A percentile compares a stretch with the other conserved stretches of the same genome.
Evolutionary conservation across 306 rosid species (phyloP).

Genomic region (Lathyrus tuberosus): DNA sequence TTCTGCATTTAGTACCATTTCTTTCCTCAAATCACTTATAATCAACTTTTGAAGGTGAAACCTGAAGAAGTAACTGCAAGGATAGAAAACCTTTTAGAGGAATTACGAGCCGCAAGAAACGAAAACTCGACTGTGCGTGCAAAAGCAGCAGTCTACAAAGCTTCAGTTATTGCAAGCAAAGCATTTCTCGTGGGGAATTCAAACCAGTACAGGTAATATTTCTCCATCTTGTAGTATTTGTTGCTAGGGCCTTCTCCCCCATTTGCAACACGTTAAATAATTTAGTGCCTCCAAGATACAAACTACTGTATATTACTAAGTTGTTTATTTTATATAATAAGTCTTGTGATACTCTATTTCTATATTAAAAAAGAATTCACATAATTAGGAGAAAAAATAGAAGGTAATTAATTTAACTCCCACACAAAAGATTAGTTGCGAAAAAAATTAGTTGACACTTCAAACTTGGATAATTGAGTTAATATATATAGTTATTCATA

Average conservation of each 20-base stretch:
- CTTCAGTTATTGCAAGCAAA: slow-evolving; percentile 66
- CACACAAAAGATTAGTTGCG: background rate
- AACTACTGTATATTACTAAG: background rate
- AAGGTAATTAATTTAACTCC: slow-evolving; percentile 1
- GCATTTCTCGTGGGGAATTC: slow-evolving; percentile 69
- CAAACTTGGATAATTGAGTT: background rate
- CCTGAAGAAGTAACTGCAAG: slow-evolving; percentile 85
- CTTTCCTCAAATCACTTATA: slow-evolving; percentile 33
- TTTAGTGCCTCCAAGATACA: slow-evolving; percentile 16
- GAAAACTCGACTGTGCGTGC: slow-evolving; percentile 75
- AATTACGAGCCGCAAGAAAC: slow-evolving; percentile 68
- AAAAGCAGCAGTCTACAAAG: slow-evolving; percentile 80
- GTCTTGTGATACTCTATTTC: background rate
- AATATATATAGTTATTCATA: background rate
- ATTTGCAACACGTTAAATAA: slow-evolving; percentile 8
- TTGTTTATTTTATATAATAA: background rate
- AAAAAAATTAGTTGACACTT: background rate
- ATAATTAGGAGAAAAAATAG: background rate
- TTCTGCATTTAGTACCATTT: slow-evolving; percentile 30
- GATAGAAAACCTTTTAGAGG: slow-evolving; percentile 79
- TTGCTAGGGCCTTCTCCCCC: slow-evolving; percentile 18
- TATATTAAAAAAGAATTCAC: background rate
- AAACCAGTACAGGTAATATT: slow-evolving; percentile 66
- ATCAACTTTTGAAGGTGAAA: slow-evolving; percentile 68
- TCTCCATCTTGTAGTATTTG: slow-evolving; percentile 21